These are phyloP conservation scores for Begonia peltatifolia DNA, from an alignment of 306 rosid genomes.

Conservation along the genomic window DNA sequence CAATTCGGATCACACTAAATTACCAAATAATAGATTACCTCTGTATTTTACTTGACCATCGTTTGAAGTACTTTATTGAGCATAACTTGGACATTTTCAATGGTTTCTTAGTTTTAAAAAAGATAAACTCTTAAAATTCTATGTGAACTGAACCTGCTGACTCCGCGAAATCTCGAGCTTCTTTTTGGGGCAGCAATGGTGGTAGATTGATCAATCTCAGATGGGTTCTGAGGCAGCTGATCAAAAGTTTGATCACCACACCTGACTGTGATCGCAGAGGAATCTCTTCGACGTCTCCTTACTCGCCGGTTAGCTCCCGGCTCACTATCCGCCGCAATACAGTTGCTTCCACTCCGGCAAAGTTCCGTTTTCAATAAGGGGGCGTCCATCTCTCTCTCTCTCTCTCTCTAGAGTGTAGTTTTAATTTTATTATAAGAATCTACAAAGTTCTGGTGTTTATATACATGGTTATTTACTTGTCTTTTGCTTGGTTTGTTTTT, in stretches of 20 bases:
- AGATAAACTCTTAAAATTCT: background rate
- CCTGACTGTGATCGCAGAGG: conserved; percentile 9
- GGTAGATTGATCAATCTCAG: conserved; percentile 16
- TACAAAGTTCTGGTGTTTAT: background rate
- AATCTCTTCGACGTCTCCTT: conserved; percentile 41
- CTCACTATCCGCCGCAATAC: conserved; percentile 24
- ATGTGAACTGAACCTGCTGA: conserved; percentile 18
- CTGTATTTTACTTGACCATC: background rate
- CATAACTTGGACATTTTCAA: too few relatives aligned
- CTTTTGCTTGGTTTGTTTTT: conserved; percentile 15
- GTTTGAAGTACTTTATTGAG: too few relatives aligned
- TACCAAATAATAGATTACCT: too few relatives aligned
- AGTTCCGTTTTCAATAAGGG: conserved; percentile 26
- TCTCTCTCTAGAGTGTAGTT: too few relatives aligned
- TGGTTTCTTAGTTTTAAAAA: too few relatives aligned
- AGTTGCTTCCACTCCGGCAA: conserved; percentile 20
- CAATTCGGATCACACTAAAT: too few relatives aligned
- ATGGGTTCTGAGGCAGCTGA: conserved; percentile 13
- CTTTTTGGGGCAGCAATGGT: conserved; percentile 16
- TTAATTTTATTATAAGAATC: too few relatives aligned
- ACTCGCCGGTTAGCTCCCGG: conserved; percentile 16
- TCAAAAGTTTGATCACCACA: conserved; percentile 19
- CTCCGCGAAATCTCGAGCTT: conserved; percentile 36
- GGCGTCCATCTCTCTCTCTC: conserved; percentile 23
- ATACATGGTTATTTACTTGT: conserved; percentile 16